Evolutionary conservation across 768 basidiomycete species (phyloP).

Genomic region (Russula lepida): DNA sequence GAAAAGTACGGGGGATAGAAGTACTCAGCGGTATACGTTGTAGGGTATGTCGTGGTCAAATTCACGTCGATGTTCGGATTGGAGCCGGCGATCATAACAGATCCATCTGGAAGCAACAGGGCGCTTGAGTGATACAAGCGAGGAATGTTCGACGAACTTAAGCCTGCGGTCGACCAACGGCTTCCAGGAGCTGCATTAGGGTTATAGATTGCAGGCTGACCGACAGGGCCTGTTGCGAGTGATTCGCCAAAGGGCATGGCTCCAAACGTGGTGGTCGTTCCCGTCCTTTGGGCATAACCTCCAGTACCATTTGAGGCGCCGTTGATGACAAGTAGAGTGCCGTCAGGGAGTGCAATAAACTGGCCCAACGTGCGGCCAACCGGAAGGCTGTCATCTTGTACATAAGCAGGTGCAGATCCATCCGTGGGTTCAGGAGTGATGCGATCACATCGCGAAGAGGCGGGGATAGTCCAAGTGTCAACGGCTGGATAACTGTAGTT

Average conservation of each 20-base stretch:
- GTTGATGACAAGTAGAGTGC: slow-evolving; percentile 68
- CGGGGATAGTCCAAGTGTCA: slow-evolving; percentile 64
- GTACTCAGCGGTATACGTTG: slow-evolving; percentile 55
- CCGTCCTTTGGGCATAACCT: slow-evolving; percentile 57
- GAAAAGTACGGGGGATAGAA: slow-evolving; percentile 52
- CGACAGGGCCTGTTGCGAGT: slow-evolving; percentile 71
- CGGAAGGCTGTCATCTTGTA: slow-evolving; percentile 67
- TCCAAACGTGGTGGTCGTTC: slow-evolving; percentile 27
- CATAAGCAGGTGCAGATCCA: slow-evolving; percentile 50
- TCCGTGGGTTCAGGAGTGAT: slow-evolving; percentile 79
- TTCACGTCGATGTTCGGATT: slow-evolving; percentile 89
- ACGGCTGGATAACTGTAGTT: slow-evolving; percentile 64
- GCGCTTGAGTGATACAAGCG: slow-evolving; percentile 90
- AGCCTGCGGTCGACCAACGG: slow-evolving; percentile 64
- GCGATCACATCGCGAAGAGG: slow-evolving; percentile 65
- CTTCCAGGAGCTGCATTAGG: slow-evolving; percentile 60
- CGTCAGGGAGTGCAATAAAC: slow-evolving; percentile 76
- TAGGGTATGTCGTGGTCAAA: slow-evolving; percentile 49
- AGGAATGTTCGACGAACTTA: slow-evolving; percentile 55
- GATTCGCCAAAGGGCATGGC: slow-evolving; percentile 66
- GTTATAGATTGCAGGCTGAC: slow-evolving; percentile 74
- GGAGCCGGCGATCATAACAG: slow-evolving; percentile 81
- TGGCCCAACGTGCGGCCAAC: slow-evolving; percentile 84
- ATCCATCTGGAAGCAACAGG: slow-evolving; percentile 77
- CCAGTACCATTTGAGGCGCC: slow-evolving; percentile 82